Evolutionary conservation across 805 yeast species (phyloP).

Genomic region (Candida maris): DNA sequence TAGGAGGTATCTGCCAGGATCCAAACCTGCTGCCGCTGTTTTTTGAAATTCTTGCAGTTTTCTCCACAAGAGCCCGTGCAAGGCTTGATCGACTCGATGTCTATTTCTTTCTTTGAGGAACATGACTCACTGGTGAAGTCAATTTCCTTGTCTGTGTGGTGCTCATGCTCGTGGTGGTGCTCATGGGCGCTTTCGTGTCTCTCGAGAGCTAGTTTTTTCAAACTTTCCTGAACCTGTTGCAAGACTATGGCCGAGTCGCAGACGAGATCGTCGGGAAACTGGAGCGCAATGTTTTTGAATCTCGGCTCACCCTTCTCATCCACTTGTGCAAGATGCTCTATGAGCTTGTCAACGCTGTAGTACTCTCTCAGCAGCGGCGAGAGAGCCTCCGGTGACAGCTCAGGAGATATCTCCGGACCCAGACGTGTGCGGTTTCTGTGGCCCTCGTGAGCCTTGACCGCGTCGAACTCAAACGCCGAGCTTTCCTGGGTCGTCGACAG

Average conservation of each 20-base stretch:
- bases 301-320: constrained; percentile 25
- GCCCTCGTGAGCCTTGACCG: constrained; percentile 26
- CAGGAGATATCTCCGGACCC: constrained; percentile 28
- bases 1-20: constrained; percentile 94
- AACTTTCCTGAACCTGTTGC: constrained; percentile 44
- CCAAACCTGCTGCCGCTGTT: constrained; percentile 49
- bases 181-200: constrained; percentile 8
- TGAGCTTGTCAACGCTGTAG: constrained; percentile 44
- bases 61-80: constrained; percentile 29
- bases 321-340: constrained; percentile 24
- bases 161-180: constrained; percentile 3
- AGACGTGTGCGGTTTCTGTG: constrained; percentile 20
- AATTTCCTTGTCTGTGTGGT: constrained; percentile 3
- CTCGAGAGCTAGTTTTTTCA: constrained; percentile 16
- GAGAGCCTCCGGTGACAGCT: constrained; percentile 27
- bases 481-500: constrained; percentile 75
- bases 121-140: constrained; percentile 11
- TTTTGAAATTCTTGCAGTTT: constrained; percentile 20
- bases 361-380: constrained; percentile 39
- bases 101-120: constrained; percentile 10
- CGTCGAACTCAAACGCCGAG: constrained; percentile 45
- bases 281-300: constrained; percentile 65
- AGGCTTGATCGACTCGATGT: constrained; percentile 24
- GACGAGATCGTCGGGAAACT: constrained; percentile 82
- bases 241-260: constrained; percentile 74